These are phyloP conservation scores for Cladosporium cucumerinum DNA, from an alignment of 2,329 filamentous ascomycete genomes.

Conservation along the genomic window DNA sequence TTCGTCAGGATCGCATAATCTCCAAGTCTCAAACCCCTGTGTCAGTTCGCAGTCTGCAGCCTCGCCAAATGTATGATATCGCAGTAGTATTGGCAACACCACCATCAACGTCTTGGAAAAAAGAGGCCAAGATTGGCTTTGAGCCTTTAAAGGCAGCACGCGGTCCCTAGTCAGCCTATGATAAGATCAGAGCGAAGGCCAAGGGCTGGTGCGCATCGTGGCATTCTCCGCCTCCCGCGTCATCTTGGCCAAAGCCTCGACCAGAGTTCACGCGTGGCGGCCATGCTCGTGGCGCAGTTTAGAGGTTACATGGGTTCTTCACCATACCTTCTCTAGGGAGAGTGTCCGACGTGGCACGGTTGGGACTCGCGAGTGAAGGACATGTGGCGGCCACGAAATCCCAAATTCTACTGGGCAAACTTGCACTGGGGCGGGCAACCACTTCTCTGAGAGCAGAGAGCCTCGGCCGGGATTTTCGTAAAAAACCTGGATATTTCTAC, in stretches of 20 bases:
- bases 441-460: neutral
- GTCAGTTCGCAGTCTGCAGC: neutral
- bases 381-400: neutral
- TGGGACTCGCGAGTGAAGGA: neutral
- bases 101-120: neutral
- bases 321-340: neutral
- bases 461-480: neutral
- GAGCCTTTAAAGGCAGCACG: conserved; percentile 5
- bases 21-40: neutral
- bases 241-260: conserved; percentile 1
- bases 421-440: neutral
- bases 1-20: neutral
- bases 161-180: neutral
- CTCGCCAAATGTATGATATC: neutral
- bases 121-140: conserved; percentile 5
- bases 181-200: conserved; percentile 6
- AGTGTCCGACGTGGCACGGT: neutral
- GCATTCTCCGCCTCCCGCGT: conserved; percentile 10
- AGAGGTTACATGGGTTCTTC: neutral
- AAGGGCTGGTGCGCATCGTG: neutral
- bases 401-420: neutral
- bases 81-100: neutral
- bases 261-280: neutral
- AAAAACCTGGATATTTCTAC: neutral
- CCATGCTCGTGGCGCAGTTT: neutral